phyloP scores from a whole-genome alignment of 2,329 filamentous ascomycete genomes.

The Colletotrichum filicis region DNA sequence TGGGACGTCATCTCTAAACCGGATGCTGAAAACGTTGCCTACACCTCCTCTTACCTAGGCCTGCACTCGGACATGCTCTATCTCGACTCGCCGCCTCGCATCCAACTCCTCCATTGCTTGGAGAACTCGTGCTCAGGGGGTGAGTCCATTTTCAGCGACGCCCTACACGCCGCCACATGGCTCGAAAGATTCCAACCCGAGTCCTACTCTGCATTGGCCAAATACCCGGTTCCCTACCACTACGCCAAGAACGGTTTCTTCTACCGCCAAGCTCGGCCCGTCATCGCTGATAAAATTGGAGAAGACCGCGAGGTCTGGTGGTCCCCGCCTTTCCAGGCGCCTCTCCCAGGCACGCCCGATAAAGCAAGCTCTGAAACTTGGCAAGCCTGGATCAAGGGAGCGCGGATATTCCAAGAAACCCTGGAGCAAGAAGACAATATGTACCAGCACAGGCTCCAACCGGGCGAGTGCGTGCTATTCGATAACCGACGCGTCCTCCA shows the following conservation, averaged over 20 bases:
- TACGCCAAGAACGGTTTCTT: conserved; percentile 74
- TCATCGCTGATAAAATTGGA: conserved; percentile 47
- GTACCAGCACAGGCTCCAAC: conserved; percentile 77
- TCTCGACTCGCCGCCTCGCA: conserved; percentile 79
- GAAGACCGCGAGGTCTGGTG: conserved; percentile 59
- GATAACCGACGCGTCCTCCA: conserved; percentile 89
- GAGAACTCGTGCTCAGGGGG: conserved; percentile 83
- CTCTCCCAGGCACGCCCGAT: conserved; percentile 48
- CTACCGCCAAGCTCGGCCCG: conserved; percentile 69
- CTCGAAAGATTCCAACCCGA: conserved; percentile 41
- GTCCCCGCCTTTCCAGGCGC: conserved; percentile 83
- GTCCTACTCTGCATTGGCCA: conserved; percentile 51
- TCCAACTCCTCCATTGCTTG: conserved; percentile 91
- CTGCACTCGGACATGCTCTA: conserved; percentile 97
- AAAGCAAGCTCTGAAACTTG: background rate
- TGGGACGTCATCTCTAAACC: conserved; percentile 90
- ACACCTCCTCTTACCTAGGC: conserved; percentile 83
- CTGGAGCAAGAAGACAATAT: conserved; percentile 69
- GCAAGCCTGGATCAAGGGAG: conserved; percentile 59
- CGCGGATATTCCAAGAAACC: conserved; percentile 65
- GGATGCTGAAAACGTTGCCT: conserved; percentile 89
- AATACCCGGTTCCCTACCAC: conserved; percentile 68
- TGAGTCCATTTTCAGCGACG: conserved; percentile 87
- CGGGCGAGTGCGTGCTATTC: conserved; percentile 93
- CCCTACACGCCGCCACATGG: conserved; percentile 67